Conservation (phyloP, 2,329 filamentous ascomycete species). For the Exophiala sp. region DNA sequence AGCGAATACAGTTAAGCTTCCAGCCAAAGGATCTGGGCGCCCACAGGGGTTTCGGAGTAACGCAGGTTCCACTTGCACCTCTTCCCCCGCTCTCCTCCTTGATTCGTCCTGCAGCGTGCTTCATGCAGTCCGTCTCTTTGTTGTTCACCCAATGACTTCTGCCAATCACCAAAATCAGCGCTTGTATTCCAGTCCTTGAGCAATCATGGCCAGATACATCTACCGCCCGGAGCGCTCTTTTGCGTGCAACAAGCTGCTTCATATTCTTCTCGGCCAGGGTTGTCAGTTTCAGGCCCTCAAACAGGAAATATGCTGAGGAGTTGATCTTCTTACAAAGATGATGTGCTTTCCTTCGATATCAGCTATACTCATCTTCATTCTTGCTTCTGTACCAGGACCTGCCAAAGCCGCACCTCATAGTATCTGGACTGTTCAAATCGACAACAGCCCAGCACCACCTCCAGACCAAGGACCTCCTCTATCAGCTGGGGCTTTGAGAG, state of each 20-base stretch:
- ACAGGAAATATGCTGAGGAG: slow-evolving; percentile 13
- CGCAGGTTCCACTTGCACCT: background rate
- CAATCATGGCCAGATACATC: slow-evolving; percentile 26
- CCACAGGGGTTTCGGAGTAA: slow-evolving; percentile 3
- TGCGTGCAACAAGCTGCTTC: slow-evolving; percentile 23
- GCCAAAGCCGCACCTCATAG: slow-evolving; percentile 18
- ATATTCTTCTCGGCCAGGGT: slow-evolving; percentile 20
- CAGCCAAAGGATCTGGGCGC: background rate
- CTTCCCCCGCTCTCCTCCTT: slow-evolving; percentile 4
- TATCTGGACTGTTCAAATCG: slow-evolving; percentile 42
- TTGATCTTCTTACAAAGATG: slow-evolving; percentile 27
- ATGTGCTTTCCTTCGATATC: slow-evolving; percentile 8
- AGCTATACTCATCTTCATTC: slow-evolving; percentile 9
- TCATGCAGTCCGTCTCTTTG: slow-evolving; percentile 17
- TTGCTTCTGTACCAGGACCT: slow-evolving; percentile 8
- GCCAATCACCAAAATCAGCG: slow-evolving; percentile 20
- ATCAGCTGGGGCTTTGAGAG: slow-evolving; percentile 56
- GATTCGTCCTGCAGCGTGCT: slow-evolving; percentile 19
- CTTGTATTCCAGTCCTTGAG: slow-evolving; percentile 6
- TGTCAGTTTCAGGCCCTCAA: slow-evolving; percentile 24
- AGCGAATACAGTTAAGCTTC: slow-evolving; percentile 12
- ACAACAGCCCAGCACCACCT: slow-evolving; percentile 56
- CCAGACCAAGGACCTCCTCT: slow-evolving; percentile 60
- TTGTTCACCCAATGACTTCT: background rate
- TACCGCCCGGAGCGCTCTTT: slow-evolving; percentile 24